Conservation (phyloP, 163 green algal genomes). For the Scenedesmus sp. region DNA sequence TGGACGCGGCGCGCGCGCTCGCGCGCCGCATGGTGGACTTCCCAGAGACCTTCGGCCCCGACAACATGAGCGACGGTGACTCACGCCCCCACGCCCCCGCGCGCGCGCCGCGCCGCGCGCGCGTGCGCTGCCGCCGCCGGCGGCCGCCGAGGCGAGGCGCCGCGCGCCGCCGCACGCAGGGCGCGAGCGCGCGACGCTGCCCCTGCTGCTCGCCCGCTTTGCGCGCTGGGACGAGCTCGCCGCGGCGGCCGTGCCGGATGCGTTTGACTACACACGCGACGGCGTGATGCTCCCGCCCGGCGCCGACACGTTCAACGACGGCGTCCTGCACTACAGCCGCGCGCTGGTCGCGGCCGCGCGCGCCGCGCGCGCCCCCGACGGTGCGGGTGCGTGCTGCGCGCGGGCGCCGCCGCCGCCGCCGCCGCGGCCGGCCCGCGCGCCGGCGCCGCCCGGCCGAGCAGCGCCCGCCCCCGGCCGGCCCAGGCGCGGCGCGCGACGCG, state of each 20-base stretch:
- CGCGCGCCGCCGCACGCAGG: slow-evolving; percentile 10
- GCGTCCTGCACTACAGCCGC: slow-evolving; percentile 52
- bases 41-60: slow-evolving; percentile 30
- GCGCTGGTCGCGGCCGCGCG: slow-evolving; percentile 45
- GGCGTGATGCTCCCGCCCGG: slow-evolving; percentile 27
- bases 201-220: slow-evolving; percentile 45
- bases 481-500: neutral
- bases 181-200: slow-evolving; percentile 45
- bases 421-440: neutral
- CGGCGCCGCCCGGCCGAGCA: neutral
- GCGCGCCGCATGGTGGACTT: slow-evolving; percentile 13
- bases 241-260: neutral
- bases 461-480: neutral
- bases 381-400: neutral
- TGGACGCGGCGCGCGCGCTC: slow-evolving; percentile 23
- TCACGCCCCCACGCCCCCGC: too few species aligned
- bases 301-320: slow-evolving; percentile 1
- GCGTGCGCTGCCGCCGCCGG: too few species aligned
- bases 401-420: too few species aligned
- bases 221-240: slow-evolving; percentile 51
- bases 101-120: too few species aligned
- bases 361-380: neutral
- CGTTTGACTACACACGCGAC: slow-evolving; percentile 33
- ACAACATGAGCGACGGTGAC: slow-evolving; percentile 42
- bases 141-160: too few species aligned